Conservation (phyloP, 805 yeast species). For the Saccharomycopsis schoenii region DNA sequence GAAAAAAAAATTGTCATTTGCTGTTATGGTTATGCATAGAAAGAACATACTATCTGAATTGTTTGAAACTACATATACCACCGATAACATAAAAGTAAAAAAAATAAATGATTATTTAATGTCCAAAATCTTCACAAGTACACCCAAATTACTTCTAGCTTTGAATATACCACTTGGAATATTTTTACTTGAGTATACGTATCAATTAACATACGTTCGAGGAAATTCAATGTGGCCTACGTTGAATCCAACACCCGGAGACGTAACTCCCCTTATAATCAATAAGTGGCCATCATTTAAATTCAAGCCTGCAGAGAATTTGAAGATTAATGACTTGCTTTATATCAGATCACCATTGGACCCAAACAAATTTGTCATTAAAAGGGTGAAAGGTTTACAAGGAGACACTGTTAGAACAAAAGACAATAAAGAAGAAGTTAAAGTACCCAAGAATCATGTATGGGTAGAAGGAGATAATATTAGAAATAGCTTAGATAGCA, state of each 20-base stretch:
- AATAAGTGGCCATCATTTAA: conserved; percentile 51
- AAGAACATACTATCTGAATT: too few relatives aligned
- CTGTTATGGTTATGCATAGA: too few relatives aligned
- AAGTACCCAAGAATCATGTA: conserved; percentile 67
- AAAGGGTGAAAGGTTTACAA: conserved; percentile 65
- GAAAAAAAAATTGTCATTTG: too few relatives aligned
- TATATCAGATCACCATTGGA: conserved; percentile 73
- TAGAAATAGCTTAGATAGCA: conserved; percentile 72
- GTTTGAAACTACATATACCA: too few relatives aligned
- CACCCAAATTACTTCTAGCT: background rate
- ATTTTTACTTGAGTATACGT: conserved; percentile 2
- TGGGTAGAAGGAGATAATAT: conserved; percentile 95
- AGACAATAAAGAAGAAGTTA: conserved; percentile 48
- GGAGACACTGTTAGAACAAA: conserved; percentile 39
- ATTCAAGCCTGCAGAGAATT: conserved; percentile 25
- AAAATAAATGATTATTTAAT: background rate
- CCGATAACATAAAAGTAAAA: background rate
- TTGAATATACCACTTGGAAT: background rate
- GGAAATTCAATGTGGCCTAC: conserved; percentile 90
- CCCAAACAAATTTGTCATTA: conserved; percentile 66
- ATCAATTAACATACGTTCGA: conserved; percentile 21
- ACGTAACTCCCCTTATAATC: conserved; percentile 44
- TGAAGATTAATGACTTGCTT: conserved; percentile 60
- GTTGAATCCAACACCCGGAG: conserved; percentile 54
- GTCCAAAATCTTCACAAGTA: background rate